Evolutionary conservation across 768 basidiomycete genomes (phyloP).

Genomic region (Rhizopogon rudus): DNA sequence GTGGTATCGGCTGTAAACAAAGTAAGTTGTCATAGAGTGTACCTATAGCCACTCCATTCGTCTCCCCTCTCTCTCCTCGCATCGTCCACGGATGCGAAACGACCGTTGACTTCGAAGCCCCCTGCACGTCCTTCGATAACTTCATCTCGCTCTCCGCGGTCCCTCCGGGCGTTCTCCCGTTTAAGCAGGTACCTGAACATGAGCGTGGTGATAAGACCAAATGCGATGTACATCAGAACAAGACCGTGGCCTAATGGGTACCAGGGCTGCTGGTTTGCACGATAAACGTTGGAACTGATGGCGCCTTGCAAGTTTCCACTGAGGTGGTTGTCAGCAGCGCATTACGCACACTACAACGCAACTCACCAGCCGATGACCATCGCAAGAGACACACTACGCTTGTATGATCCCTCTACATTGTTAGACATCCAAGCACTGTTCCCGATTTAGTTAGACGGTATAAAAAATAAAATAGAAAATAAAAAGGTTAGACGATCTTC

Average conservation of each 20-base stretch:
- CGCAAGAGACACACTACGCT: constrained; percentile 65
- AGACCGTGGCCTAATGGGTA: constrained; percentile 58
- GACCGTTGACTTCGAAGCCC: constrained; percentile 46
- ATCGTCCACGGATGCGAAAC: constrained; percentile 52
- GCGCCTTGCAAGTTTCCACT: constrained; percentile 75
- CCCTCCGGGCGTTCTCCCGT: constrained; percentile 60
- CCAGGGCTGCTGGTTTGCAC: constrained; percentile 60
- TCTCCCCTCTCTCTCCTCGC: constrained; percentile 71
- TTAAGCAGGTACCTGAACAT: constrained; percentile 39
- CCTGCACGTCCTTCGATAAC: constrained; percentile 40
- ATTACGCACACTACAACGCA: neutral
- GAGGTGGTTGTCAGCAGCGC: neutral
- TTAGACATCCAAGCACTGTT: constrained; percentile 54
- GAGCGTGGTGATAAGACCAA: constrained; percentile 50
- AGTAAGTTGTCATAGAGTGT: constrained; percentile 39
- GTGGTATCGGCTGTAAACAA: neutral
- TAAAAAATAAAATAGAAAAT: neutral
- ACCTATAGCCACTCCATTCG: constrained; percentile 72
- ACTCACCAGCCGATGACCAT: constrained; percentile 64
- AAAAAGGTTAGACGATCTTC: neutral
- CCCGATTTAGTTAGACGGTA: constrained; percentile 2
- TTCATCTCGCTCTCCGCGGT: constrained; percentile 65
- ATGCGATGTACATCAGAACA: constrained; percentile 66
- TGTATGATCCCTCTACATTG: constrained; percentile 73
- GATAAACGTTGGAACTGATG: constrained; percentile 77